Base-by-base conservation (phyloP, 768 basidiomycete species). In the Tulasnella sp. region DNA sequence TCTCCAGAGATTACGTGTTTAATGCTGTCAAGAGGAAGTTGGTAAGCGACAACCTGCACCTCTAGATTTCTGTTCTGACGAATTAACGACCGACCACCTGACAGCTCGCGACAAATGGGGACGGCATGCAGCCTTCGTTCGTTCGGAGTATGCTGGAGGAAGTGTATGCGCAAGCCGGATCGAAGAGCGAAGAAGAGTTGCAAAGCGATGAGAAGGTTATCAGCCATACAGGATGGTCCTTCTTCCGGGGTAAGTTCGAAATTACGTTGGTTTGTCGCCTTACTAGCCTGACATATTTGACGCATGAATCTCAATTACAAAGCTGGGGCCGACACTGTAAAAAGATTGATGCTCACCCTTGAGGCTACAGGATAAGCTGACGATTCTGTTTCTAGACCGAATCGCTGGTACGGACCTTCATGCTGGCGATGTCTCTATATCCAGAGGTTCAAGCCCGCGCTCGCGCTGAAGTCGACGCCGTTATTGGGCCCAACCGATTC, bases 381-480 rank as follows among this genome's bases (percentile, higher is more conserved):
- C 42, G 23, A n/a, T 48, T 29, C 13, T 10, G n/a, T 26, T 29
- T 48, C 10, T 57, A 73, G 77, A 77, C 76, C 23, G 76, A 46
- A 57, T 39, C 69, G 9, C 42, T 77, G 2, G 32, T 79, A 11
- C 73, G 37, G 13, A 57, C 37, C 42, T 40, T 74, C 42, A 23
- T 74, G 23, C 20, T 32, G 42, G 73, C 73, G 18, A 74, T 74
- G 37, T 29, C 73, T 23, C 73, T 42, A 35, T 40, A 67, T 70
- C 78, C 74, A 44, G 67, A 67, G 1, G 79, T 79, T 3, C 82
- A 82, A 78, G 77, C 57, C 16, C 80, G 79, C 23, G 82, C 81
- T 1, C 86, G 87, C 72, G 79, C 79, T 6, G 87, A 87, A 69
- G 81, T 88, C 13, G 86, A 87, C 46, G 67, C 72, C 2, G 81